A percentile compares a stretch with the other conserved stretches of the same genome.
phyloP scores from a whole-genome alignment of 2,329 filamentous ascomycete species.

The Diaporthe caulivora region DNA sequence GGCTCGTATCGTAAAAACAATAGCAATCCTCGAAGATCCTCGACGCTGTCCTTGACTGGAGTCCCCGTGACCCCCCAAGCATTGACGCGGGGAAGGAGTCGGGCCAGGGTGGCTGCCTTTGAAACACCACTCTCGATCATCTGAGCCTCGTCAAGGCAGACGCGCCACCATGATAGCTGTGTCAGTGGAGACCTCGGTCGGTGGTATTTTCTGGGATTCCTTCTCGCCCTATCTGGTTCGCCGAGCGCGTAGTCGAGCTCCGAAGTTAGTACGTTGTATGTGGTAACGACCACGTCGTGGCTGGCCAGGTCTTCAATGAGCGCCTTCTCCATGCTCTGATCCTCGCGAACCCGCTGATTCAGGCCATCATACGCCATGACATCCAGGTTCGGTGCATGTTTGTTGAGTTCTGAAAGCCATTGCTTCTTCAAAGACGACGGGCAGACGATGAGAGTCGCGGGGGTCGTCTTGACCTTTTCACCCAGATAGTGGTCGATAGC shows the following conservation, averaged over 20 bases:
- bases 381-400: conserved; percentile 68
- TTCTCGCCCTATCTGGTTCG: conserved; percentile 75
- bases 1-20: conserved; percentile 85
- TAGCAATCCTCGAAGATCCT: conserved; percentile 83
- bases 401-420: conserved; percentile 71
- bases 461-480: conserved; percentile 59
- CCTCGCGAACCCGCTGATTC: conserved; percentile 49
- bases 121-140: conserved; percentile 93
- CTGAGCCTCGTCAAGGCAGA: conserved; percentile 84
- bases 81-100: conserved; percentile 83
- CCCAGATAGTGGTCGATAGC: conserved; percentile 54
- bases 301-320: conserved; percentile 59
- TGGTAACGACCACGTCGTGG: conserved; percentile 73
- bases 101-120: conserved; percentile 84
- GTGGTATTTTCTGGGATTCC: conserved; percentile 75
- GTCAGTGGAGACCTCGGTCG: conserved; percentile 81
- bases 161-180: conserved; percentile 88
- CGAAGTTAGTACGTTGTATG: conserved; percentile 77
- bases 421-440: conserved; percentile 69
- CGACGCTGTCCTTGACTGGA: conserved; percentile 76
- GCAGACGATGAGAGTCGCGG: conserved; percentile 72
- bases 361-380: conserved; percentile 69
- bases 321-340: conserved; percentile 52
- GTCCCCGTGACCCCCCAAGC: conserved; percentile 95
- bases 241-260: conserved; percentile 84